A percentile compares a stretch with the other conserved stretches of the same genome.
These are phyloP conservation scores for Fraxinus excelsior DNA, from an alignment of 257 asterid genomes.

Conservation along the genomic window DNA sequence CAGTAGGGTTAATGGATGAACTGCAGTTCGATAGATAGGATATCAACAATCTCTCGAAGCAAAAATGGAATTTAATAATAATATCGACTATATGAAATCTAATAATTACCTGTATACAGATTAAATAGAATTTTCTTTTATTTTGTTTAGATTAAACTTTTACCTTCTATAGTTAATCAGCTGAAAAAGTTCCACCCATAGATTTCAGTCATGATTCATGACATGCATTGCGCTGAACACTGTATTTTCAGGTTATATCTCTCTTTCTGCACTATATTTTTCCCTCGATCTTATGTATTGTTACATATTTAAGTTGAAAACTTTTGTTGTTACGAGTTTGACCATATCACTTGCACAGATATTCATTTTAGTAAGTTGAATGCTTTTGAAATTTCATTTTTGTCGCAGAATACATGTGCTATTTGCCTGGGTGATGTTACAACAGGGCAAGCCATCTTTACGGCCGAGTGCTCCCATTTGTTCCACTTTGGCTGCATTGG, in stretches of 20 bases:
- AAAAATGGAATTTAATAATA: background rate
- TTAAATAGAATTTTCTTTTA: no score
- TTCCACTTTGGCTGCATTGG: conserved; percentile 40
- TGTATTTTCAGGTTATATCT: background rate
- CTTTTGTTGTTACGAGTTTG: background rate
- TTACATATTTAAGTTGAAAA: background rate
- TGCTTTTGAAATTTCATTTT: background rate
- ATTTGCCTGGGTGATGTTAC: conserved; percentile 26
- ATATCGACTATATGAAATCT: no score
- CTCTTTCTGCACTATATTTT: background rate
- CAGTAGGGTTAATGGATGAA: background rate
- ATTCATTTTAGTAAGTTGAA: background rate
- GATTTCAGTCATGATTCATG: background rate
- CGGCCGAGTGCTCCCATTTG: conserved; percentile 36
- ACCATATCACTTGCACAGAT: background rate
- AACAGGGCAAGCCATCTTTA: conserved; percentile 32
- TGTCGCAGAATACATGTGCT: conserved; percentile 37
- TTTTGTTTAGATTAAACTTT: background rate
- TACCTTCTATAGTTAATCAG: background rate
- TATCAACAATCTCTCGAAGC: background rate
- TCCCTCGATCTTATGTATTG: background rate
- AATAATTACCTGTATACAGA: no score
- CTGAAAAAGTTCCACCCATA: background rate
- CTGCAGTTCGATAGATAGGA: background rate
- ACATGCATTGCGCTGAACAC: background rate